Evolutionary conservation across 192 early-diverging fungal genomes (phyloP), one percentile per base, ranked within the genome.

Genomic region (Backusella parvicylindrica): DNA sequence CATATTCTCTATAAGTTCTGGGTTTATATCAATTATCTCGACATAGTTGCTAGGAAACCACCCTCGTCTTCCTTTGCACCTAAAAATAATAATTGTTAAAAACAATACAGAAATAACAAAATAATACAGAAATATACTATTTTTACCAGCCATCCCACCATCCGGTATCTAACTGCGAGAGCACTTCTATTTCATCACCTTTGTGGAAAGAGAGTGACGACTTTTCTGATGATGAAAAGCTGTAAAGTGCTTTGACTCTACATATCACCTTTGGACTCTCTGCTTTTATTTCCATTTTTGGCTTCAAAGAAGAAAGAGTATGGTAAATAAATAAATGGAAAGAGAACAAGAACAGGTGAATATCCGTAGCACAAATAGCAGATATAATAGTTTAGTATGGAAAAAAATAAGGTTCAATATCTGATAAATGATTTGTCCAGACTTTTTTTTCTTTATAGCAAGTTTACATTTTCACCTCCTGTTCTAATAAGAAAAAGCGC

Each of bases 41-140:
- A 95, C 92, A 83, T 95, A 95, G 85, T 95, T 95, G 56, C 91
- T 92, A 3, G 95, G 95, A 83, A 97, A 97, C 94, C 95, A 94
- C 23, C 98, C 98, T 66, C 95, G 86, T 74, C 88, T 84, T 64
- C 88, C 91, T 65, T 87, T 86, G 76, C 91, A 93, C 53, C 53
- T 60, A 9, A 13, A 60, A 60, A 60, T 12, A 26, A 60, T 26
- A 60, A 12, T 2, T 9, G 12, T 60, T 60, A 60, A 60, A 28
- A 28, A 8, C 23, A 56, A 56, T 8, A 21, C 18, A 21, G 1
- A 23, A 21, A 26, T 28, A 60, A 26, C 23, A 60, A 2, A 7
- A 28, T 13, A 28, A 26, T 7, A 60, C 4, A 13, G 53, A 60
- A 28, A 60, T 60, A 28, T 26, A 60, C 9, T 60, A 13, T 60